Base-by-base conservation (phyloP, 176 grass and related monocot genomes). In the Zoysia japonica region DNA sequence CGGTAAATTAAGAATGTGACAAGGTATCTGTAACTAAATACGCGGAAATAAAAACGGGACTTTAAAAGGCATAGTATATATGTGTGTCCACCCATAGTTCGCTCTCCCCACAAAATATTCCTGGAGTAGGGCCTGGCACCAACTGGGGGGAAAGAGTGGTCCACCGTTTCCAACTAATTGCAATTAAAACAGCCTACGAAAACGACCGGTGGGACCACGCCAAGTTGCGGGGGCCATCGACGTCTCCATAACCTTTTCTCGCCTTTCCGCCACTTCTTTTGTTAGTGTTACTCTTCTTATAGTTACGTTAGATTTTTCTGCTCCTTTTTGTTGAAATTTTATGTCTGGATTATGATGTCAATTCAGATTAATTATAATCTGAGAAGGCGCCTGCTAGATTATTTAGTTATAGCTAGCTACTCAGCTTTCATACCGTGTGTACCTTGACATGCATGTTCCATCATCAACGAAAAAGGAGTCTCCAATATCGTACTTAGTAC, bases 111-210 rank as follows among this genome's bases (percentile, higher is more conserved):
- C 75, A 75, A 79, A 93, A 87, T 92, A 94, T 91, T 95, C 96
- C 83, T 15, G 77, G 80, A 88, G 82, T 80, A 91, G 92, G 90
- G 61, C 83, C 86, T 92, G 84, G 61, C 78, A 80, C 64, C 88
- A 80, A 88, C 83, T 87, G 80, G 72, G 28, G 28, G 73, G 37
- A 82, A 83, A 70, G 64, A 62, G 78, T 91, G 92, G 96, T 99
- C 92, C 96, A 73, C 47, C 39, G 42, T 89, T 89, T 89, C 86
- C 90, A 93, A 82, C 96, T 91, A 93, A 91, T 90, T 88, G 78
- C 90, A 91, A 99, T 95, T 95, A 89, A 94, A 88, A 92, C 78
- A 78, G 68, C 53, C 68, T 74, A 67, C 67, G 69, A 74, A 94
- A 79, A 75, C 61, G 71, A 85, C 35, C 12, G 35, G 71, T 67